Base-by-base conservation (phyloP, 23 red algal species). In the Chondrus crispus region DNA sequence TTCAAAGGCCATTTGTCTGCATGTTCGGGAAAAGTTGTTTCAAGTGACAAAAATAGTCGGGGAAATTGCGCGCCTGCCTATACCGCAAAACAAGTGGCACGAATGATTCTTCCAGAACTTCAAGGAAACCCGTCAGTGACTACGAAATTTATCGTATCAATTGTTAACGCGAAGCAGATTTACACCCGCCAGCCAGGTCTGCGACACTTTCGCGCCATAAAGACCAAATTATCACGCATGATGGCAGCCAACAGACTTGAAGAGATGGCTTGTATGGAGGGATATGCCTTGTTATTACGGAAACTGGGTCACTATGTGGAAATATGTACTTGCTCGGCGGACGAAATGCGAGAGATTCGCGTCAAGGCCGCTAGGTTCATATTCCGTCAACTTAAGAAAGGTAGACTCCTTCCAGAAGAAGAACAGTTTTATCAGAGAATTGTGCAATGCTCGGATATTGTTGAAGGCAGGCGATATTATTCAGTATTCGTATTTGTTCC, bases 61-160 rank as follows among this genome's bases (percentile, higher is more conserved):
- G n/a, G n/a, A n/a, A n/a, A n/a, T n/a, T 50, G 46, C 26, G 78
- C 78, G 26, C 40, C 78, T 82, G 78, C 78, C 20, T 82, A 60
- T 2, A 82, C 1, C 28, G 7, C 78, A 43, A 41, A 82, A 29
- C 78, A 82, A 35, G 78, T 82, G 18, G 42, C 0, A 5, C 48
- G 11, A 43, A 57, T 51, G 37, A 20, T 77, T 26, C 28, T 77
- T 42, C 10, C 32, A 26, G 78, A 53, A 22, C 44, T 47, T 7
- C 0, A 41, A 24, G 22, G 32, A 54, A 47, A 82, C 51, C 78
- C 46, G 5, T 55, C 30, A 36, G 35, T 82, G 40, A 1, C 46
- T 38, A 29, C 78, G 11, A 53, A 46, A 51, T 13, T 7, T 19
- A 66, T 66, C 60, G 60, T 19, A 0, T 66, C 60, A 32, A 22